phyloP scores from a whole-genome alignment of 257 asterid genomes.

The Scutellaria minor region DNA sequence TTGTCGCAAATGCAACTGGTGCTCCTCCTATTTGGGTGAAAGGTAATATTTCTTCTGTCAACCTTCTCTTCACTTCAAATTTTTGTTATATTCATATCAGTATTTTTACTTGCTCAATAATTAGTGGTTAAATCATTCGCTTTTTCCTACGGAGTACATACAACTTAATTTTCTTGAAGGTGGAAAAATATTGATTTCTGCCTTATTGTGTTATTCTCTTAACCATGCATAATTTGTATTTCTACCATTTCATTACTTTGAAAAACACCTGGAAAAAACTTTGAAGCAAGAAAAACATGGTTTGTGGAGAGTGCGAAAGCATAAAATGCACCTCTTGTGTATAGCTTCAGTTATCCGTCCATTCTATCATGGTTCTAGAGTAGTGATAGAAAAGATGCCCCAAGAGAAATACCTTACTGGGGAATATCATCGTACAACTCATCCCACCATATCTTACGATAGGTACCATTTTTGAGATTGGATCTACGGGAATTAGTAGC shows the following conservation, averaged over 20 bases:
- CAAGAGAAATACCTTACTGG: background rate
- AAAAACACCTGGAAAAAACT: background rate
- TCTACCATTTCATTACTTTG: background rate
- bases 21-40: conserved; percentile 90
- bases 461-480: conserved; percentile 82
- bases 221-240: conserved; percentile 6
- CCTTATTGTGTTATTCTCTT: background rate
- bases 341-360: no score
- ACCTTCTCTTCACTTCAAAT: background rate
- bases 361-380: no score
- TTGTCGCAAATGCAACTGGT: conserved; percentile 82
- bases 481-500: conserved; percentile 85
- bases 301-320: no score
- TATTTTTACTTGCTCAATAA: background rate
- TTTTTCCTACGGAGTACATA: background rate
- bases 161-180: background rate
- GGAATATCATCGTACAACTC: background rate
- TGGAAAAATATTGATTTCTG: background rate
- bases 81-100: conserved; percentile 3
- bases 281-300: background rate
- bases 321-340: no score
- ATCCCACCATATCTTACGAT: conserved; percentile 25
- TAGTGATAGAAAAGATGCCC: no score
- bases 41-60: conserved; percentile 47
- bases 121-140: background rate